Base-by-base conservation (phyloP, 2,329 filamentous ascomycete genomes). In the Cordyceps fumosorosea region DNA sequence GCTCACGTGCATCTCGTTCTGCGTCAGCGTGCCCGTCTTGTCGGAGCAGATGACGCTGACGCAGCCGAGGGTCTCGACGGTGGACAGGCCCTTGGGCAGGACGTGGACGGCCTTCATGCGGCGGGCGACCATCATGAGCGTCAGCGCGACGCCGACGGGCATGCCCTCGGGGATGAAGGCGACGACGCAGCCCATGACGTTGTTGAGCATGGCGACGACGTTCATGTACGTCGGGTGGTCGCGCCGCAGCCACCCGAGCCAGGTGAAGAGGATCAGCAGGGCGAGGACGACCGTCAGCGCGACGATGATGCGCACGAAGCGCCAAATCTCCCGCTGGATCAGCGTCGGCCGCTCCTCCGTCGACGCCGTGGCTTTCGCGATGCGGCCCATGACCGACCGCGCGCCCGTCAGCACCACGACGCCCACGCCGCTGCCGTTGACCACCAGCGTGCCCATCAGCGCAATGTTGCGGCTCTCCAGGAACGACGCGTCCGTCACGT, bases 1-100 rank as follows among this genome's bases (percentile, higher is more conserved):
- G 56, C 69, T 75, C 44, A 79, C 76, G 26, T 71, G 71, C 78
- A 80, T 81, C 61, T 75, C 71, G 54, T 79, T 78, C 63, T 79
- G 73, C 0, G 76, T 78, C 14, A 78, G 64, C 0, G 76, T 78
- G 0, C 76, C 76, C 0, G 76, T 78, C 68, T 77, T 77, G 64
- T 77, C 75, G 0, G 74, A 76, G 62, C 76, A 78, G 16, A 78
- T 75, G 48, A 78, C 76, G 7, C 75, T 78, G 44, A 79, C 77
- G 8, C 75, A 77, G 1, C 77, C 77, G 5, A 78, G 66, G 0
- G 76, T 78, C 63, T 78, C 77, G 0, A 78, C 75, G 3, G 77
- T 78, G 0, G 74, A 71, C 0, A 78, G 65, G 3, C 75, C 74
- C 62, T 78, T 78, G 20, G 75, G 75, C 18, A 79, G 64, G n/a